Percentiles rank a stretch among this genome's conserved stretches.
Conservation (phyloP, 1,284 basidiomycete species). For the Heliocybe sulcata region DNA sequence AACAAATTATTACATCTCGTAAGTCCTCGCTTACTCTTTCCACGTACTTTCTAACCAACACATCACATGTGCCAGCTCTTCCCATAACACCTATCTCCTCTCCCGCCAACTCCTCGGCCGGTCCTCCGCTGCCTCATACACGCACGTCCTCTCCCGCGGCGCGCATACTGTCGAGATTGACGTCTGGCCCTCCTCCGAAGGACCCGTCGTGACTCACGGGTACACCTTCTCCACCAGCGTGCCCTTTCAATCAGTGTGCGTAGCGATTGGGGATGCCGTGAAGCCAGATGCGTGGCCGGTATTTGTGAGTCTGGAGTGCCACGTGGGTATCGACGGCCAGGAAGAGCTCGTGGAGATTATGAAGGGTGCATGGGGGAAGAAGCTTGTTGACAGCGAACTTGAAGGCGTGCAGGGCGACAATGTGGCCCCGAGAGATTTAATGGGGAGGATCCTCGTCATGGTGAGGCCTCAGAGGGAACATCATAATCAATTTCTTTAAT, state of each 20-base stretch:
- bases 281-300: slow-evolving; percentile 42
- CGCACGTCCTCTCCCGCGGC: slow-evolving; percentile 43
- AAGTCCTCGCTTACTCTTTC: slow-evolving; percentile 14
- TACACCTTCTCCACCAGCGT: slow-evolving; percentile 45
- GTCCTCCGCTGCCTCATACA: slow-evolving; percentile 47
- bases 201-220: slow-evolving; percentile 56
- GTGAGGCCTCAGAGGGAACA: slow-evolving; percentile 23
- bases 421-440: slow-evolving; percentile 39
- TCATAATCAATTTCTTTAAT: background rate
- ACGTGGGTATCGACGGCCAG: slow-evolving; percentile 45
- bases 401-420: slow-evolving; percentile 25
- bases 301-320: slow-evolving; percentile 59
- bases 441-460: slow-evolving; percentile 53
- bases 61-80: slow-evolving; percentile 32
- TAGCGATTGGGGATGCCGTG: slow-evolving; percentile 42
- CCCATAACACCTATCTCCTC: slow-evolving; percentile 62
- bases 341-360: slow-evolving; percentile 48
- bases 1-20: slow-evolving; percentile 54
- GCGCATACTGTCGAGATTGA: slow-evolving; percentile 66
- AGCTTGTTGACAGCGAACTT: slow-evolving; percentile 35
- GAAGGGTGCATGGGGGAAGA: slow-evolving; percentile 46
- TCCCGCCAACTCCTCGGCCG: slow-evolving; percentile 52
- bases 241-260: slow-evolving; percentile 40
- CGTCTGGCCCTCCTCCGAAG: slow-evolving; percentile 51
- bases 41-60: background rate